These are phyloP conservation scores for Guyanaporus albipodus DNA, from an alignment of 768 basidiomycete species.

Conservation along the genomic window DNA sequence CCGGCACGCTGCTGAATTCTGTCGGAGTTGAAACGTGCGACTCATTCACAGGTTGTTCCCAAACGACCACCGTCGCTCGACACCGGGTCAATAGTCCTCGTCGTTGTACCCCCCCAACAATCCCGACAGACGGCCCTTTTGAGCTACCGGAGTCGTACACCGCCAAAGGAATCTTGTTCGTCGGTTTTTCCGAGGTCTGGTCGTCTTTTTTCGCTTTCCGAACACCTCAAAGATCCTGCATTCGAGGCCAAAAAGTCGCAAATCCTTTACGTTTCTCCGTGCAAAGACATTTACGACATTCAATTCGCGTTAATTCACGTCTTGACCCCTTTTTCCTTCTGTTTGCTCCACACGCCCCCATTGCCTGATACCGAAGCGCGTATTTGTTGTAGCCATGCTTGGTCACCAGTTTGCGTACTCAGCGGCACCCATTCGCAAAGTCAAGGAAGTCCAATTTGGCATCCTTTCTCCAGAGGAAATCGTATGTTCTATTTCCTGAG, in stretches of 20 bases:
- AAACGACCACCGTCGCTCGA: slow-evolving; percentile 31
- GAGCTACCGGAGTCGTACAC: not conserved
- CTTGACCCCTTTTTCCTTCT: slow-evolving; percentile 1
- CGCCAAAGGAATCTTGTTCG: slow-evolving; percentile 1
- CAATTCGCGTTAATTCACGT: slow-evolving; percentile 29
- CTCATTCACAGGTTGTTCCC: slow-evolving; percentile 34
- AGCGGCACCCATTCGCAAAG: slow-evolving; percentile 90
- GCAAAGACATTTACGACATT: slow-evolving; percentile 7
- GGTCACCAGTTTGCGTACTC: slow-evolving; percentile 91
- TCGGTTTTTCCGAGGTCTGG: slow-evolving; percentile 13
- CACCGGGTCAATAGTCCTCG: slow-evolving; percentile 15
- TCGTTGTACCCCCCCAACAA: slow-evolving; percentile 10
- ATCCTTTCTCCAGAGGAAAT: slow-evolving; percentile 99
- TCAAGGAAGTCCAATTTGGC: slow-evolving; percentile 98
- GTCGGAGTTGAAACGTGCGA: slow-evolving; percentile 32
- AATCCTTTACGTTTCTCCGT: slow-evolving; percentile 2
- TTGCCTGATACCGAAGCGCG: slow-evolving; percentile 15
- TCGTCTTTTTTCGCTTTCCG: slow-evolving; percentile 16
- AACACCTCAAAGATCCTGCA: not conserved
- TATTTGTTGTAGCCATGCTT: slow-evolving; percentile 49
- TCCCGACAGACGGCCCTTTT: not conserved
- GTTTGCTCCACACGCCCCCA: slow-evolving; percentile 1
- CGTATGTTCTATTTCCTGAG: slow-evolving; percentile 38
- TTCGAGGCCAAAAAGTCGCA: slow-evolving; percentile 22
- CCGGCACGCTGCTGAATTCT: slow-evolving; percentile 22